phyloP scores from a whole-genome alignment of 2,329 filamentous ascomycete genomes.

The Monosporascus sp. region DNA sequence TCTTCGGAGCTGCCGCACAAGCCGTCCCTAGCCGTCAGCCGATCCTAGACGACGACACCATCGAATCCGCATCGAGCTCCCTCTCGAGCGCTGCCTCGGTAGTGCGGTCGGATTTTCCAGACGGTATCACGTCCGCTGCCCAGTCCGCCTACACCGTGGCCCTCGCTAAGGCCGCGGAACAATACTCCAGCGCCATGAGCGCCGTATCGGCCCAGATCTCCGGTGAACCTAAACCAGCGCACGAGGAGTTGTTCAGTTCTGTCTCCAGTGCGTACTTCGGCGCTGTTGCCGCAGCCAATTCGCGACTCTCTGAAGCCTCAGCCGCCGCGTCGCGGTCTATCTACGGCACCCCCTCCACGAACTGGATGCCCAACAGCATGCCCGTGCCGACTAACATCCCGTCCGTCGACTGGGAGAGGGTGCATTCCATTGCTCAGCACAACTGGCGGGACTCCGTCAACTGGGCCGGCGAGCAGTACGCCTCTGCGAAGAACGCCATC shows the following conservation, averaged over 20 bases:
- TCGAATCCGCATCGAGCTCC: constrained; percentile 31
- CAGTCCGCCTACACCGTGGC: constrained; percentile 60
- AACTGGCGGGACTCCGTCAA: constrained; percentile 65
- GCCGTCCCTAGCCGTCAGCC: constrained; percentile 41
- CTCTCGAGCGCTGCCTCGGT: constrained; percentile 28
- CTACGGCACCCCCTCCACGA: constrained; percentile 41
- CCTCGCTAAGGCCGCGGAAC: constrained; percentile 58
- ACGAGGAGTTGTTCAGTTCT: constrained; percentile 64
- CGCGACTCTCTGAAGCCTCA: constrained; percentile 51
- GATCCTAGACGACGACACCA: constrained; percentile 44
- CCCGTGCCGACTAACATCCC: constrained; percentile 27
- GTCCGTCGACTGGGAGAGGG: constrained; percentile 41
- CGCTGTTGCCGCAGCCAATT: constrained; percentile 57
- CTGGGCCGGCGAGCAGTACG: constrained; percentile 66
- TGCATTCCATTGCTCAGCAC: constrained; percentile 62
- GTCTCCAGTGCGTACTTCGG: constrained; percentile 64
- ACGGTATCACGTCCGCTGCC: constrained; percentile 38
- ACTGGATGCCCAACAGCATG: constrained; percentile 23
- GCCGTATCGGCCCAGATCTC: constrained; percentile 61
- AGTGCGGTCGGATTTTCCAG: constrained; percentile 28
- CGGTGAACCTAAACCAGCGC: constrained; percentile 62
- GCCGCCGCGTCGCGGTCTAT: constrained; percentile 44
- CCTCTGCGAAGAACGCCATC: constrained; percentile 60
- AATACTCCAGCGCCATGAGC: constrained; percentile 63
- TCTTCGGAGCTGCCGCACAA: constrained; percentile 47